phyloP scores from a whole-genome alignment of 202 grass and related monocot species.

The Schoenoplectus tabernaemontani region DNA sequence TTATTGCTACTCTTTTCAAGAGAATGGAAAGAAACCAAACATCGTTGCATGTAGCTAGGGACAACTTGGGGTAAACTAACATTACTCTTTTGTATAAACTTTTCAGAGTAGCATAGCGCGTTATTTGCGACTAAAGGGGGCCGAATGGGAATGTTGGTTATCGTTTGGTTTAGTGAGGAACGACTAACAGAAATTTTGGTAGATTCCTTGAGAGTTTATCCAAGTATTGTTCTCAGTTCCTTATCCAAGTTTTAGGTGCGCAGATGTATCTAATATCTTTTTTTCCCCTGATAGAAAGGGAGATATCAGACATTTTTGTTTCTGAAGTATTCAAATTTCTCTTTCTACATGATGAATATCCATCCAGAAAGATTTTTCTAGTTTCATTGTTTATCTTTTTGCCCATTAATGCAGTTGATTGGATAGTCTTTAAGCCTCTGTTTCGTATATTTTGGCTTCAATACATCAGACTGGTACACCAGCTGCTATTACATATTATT shows the following conservation, averaged over 20 bases:
- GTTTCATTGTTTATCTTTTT: neutral
- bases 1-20: too few species aligned
- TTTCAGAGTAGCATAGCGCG: neutral
- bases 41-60: neutral
- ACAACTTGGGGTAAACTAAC: neutral
- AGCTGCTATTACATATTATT: neutral
- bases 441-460: neutral
- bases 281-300: too few species aligned
- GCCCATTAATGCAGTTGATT: neutral
- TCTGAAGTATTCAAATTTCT: too few species aligned
- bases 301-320: too few species aligned
- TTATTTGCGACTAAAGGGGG: neutral
- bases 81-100: slow-evolving; percentile 3
- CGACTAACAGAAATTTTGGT: slow-evolving; percentile 12
- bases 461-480: neutral
- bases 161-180: slow-evolving; percentile 20
- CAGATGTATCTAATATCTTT: slow-evolving; percentile 18
- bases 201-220: slow-evolving; percentile 9
- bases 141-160: neutral
- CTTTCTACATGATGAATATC: neutral
- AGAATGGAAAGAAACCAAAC: neutral
- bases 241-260: neutral
- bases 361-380: neutral
- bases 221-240: neutral
- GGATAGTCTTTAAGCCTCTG: neutral